These are phyloP conservation scores for Cyclostephanos invisitatus DNA, from an alignment of 108 stramenopile genomes.

Conservation along the genomic window DNA sequence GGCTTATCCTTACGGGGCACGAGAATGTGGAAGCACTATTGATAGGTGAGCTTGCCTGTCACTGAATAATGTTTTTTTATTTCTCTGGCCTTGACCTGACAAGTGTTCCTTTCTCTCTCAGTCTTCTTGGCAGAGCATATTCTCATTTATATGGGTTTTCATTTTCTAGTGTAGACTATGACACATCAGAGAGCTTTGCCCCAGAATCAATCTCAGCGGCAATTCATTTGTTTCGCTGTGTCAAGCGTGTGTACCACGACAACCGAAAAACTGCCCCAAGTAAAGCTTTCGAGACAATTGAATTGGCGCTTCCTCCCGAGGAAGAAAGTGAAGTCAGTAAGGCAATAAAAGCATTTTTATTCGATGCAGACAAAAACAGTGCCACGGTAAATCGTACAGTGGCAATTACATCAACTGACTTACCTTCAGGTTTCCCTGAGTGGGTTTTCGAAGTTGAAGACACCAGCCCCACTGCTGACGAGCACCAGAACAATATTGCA, in stretches of 20 bases:
- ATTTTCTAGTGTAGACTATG: conserved; percentile 38
- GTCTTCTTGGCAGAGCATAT: conserved; percentile 67
- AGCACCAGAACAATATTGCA: conserved; percentile 23
- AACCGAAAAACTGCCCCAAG: conserved; percentile 67
- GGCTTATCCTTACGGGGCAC: conserved; percentile 60
- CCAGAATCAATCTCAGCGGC: conserved; percentile 75
- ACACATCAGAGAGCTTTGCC: conserved; percentile 9
- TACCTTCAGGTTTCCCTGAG: conserved; percentile 38
- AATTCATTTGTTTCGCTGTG: conserved; percentile 75
- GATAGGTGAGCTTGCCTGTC: conserved; percentile 31
- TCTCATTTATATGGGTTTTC: conserved; percentile 66
- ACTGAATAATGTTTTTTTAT: too few relatives aligned
- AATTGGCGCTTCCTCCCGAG: conserved; percentile 55
- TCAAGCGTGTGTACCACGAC: conserved; percentile 64
- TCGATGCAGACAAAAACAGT: conserved; percentile 42
- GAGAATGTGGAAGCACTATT: conserved; percentile 53
- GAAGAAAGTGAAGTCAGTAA: conserved; percentile 53
- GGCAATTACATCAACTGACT: background rate
- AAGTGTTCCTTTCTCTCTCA: too few relatives aligned
- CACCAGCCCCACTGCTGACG: background rate
- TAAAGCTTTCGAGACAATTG: conserved; percentile 64
- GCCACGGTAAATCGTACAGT: conserved; percentile 2
- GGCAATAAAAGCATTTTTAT: conserved; percentile 60
- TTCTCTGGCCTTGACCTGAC: too few relatives aligned
- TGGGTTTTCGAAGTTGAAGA: conserved; percentile 37